Conservation (phyloP, 805 yeast species). For the Yamadazyma ubonensis region DNA sequence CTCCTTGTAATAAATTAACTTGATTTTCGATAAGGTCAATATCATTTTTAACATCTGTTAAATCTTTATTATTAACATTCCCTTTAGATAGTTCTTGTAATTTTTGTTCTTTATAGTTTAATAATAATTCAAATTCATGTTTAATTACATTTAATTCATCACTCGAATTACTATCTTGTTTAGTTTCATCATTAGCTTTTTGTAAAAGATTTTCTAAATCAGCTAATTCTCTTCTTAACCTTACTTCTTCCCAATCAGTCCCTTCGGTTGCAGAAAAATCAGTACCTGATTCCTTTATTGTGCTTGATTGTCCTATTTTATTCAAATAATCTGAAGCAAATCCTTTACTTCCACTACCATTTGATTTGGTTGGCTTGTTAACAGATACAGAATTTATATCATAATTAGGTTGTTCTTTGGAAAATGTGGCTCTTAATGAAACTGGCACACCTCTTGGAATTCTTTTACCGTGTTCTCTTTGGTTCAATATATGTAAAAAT, state of each 20-base stretch:
- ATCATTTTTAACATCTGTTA: slow-evolving; percentile 57
- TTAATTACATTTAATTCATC: slow-evolving; percentile 32
- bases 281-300: slow-evolving; percentile 49
- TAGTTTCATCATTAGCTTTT: slow-evolving; percentile 40
- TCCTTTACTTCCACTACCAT: slow-evolving; percentile 21
- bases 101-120: slow-evolving; percentile 71
- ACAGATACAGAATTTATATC: slow-evolving; percentile 43
- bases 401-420: slow-evolving; percentile 77
- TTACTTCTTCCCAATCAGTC: slow-evolving; percentile 92
- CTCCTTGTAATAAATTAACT: slow-evolving; percentile 68
- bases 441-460: slow-evolving; percentile 96
- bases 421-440: slow-evolving; percentile 84
- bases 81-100: slow-evolving; percentile 25
- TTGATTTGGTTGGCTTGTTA: slow-evolving; percentile 24
- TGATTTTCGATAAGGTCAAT: slow-evolving; percentile 74
- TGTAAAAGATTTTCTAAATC: slow-evolving; percentile 68
- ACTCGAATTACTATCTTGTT: slow-evolving; percentile 20
- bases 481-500: slow-evolving; percentile 86
- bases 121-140: slow-evolving; percentile 77
- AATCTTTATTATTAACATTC: slow-evolving; percentile 27
- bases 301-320: slow-evolving; percentile 53
- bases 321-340: slow-evolving; percentile 57
- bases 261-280: slow-evolving; percentile 71
- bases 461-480: slow-evolving; percentile 78
- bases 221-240: slow-evolving; percentile 73